Evolutionary conservation across 2,329 filamentous ascomycete species (phyloP).

Genomic region (Xylariaceae sp.): DNA sequence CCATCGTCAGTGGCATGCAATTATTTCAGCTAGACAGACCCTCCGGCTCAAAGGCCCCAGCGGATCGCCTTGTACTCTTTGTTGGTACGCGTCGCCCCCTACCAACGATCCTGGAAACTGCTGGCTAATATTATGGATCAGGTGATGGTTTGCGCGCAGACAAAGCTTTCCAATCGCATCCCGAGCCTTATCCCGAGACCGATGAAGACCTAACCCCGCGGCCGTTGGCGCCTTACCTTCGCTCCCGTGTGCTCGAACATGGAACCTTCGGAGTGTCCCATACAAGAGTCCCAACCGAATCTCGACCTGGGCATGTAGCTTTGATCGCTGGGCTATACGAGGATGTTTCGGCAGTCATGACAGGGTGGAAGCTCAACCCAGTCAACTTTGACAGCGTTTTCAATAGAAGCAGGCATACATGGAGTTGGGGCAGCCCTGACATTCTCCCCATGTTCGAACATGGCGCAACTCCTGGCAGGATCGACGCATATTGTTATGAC

Average conservation of each 20-base stretch:
- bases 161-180: slow-evolving; percentile 93
- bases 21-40: slow-evolving; percentile 67
- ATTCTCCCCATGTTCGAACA: slow-evolving; percentile 96
- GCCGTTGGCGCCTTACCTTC: slow-evolving; percentile 84
- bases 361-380: slow-evolving; percentile 97
- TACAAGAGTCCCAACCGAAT: slow-evolving; percentile 94
- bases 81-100: slow-evolving; percentile 61
- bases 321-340: slow-evolving; percentile 96
- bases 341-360: slow-evolving; percentile 94
- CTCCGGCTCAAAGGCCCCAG: slow-evolving; percentile 62
- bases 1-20: slow-evolving; percentile 93
- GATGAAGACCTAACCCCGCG: slow-evolving; percentile 66
- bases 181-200: slow-evolving; percentile 72
- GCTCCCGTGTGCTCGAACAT: slow-evolving; percentile 80
- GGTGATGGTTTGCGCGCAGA: slow-evolving; percentile 93
- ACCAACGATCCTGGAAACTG: neutral
- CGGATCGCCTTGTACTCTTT: slow-evolving; percentile 85
- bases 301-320: slow-evolving; percentile 91
- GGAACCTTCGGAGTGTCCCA: slow-evolving; percentile 97
- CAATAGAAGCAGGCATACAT: slow-evolving; percentile 93
- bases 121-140: slow-evolving; percentile 26
- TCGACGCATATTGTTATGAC: slow-evolving; percentile 82
- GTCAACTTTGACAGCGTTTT: slow-evolving; percentile 99
- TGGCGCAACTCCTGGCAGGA: slow-evolving; percentile 80
- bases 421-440: slow-evolving; percentile 98